Percentiles rank a stretch among this genome's conserved stretches.
Conservation (phyloP, 345 rosid species). For the Angophora floribunda region DNA sequence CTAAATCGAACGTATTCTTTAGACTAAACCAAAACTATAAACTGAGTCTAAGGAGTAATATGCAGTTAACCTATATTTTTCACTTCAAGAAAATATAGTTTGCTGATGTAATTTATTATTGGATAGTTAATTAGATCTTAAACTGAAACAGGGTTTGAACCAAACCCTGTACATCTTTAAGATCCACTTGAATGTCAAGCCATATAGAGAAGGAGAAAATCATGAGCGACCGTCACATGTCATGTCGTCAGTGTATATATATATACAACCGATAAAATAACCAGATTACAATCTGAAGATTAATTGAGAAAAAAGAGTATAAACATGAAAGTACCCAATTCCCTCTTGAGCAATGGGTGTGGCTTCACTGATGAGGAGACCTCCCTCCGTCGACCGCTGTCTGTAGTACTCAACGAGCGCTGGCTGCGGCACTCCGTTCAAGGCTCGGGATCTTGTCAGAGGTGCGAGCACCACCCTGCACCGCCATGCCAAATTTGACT, state of each 20-base stretch:
- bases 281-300: background rate
- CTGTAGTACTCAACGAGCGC: background rate
- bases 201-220: background rate
- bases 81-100: background rate
- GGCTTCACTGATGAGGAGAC: conserved; percentile 1
- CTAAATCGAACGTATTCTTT: background rate
- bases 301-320: background rate
- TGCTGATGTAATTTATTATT: background rate
- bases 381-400: background rate
- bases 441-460: background rate
- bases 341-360: background rate
- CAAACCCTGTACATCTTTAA: background rate
- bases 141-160: background rate
- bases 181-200: background rate
- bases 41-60: background rate
- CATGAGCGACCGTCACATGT: background rate
- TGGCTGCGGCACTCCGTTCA: background rate
- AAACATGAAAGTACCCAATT: background rate
- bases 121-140: background rate
- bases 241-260: background rate
- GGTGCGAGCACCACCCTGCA: background rate
- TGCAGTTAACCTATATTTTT: background rate
- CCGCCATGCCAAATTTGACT: background rate
- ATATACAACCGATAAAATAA: background rate
- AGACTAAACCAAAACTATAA: background rate